phyloP scores from a whole-genome alignment of 139 green algal genomes.

The Chlamydomonas sphaeroides region DNA sequence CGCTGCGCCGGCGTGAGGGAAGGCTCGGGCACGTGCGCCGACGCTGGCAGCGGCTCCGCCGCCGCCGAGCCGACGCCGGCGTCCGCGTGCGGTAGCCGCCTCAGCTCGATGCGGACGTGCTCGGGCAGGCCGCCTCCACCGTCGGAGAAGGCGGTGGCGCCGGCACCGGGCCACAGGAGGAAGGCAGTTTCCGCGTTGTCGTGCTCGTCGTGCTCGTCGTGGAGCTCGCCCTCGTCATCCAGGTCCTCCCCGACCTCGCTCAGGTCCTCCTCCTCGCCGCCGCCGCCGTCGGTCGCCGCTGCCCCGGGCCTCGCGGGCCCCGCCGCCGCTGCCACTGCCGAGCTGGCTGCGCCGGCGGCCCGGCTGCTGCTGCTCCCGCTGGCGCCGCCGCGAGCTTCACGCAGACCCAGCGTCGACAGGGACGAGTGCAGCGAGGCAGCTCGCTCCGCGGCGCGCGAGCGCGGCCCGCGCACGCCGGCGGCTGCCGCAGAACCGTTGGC shows the following conservation, averaged over 20 bases:
- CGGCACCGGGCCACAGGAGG: constrained; percentile 20
- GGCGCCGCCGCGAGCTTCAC: no score
- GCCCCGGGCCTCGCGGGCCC: not conserved
- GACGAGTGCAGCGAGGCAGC: not conserved
- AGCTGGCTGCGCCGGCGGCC: no score
- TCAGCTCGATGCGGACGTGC: constrained; percentile 25
- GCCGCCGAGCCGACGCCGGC: not conserved
- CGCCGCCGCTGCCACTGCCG: not conserved
- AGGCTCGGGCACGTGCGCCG: constrained; percentile 1
- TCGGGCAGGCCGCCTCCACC: not conserved
- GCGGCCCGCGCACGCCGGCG: no score
- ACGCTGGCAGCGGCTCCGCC: constrained; percentile 8
- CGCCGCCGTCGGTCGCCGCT: not conserved
- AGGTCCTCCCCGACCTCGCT: not conserved
- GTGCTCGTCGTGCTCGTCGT: not conserved
- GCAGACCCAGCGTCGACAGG: not conserved
- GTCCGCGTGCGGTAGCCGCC: not conserved
- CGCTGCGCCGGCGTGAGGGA: constrained; percentile 10
- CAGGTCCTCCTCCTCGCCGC: not conserved
- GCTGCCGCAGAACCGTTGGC: not conserved
- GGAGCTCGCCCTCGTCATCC: not conserved
- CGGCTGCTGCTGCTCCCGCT: no score
- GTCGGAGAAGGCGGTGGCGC: not conserved
- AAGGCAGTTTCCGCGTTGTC: constrained; percentile 14
- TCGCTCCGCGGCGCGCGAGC: no score